Evolutionary conservation across 495 filamentous ascomycete genomes (phyloP), one percentile per base, ranked within the genome.

Genomic region (Lasiosphaeria miniovina): DNA sequence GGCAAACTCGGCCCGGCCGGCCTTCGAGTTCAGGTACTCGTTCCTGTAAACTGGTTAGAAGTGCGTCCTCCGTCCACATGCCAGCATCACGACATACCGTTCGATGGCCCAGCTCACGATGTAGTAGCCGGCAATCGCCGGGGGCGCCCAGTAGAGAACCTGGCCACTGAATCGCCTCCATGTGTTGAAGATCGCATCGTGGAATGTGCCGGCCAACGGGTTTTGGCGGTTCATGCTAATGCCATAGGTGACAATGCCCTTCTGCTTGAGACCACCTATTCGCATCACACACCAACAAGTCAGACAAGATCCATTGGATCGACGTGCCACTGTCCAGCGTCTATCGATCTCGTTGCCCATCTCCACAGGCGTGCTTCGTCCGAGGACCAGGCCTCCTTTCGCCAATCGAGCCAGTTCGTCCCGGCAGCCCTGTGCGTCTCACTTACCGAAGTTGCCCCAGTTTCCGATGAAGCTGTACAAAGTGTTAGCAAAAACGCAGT

Each of bases 21-120:
- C 80, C 84, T 96, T 96, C 68, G 90, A 94, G 83, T 95, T 94
- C 65, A 94, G 81, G 79, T 87, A 94, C 69, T 95, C 83, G 80
- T 96, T 96, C 74, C 92, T 96, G 65, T 12, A n/a, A 36, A 3
- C 40, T 52, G 55, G 63, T 68, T 48, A 73, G 60, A 49, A 62
- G 49, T 24, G 50, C 43, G 45, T 8, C 12, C 41, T 58, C 17
- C 49, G 11, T 17, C 54, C 48, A 17, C 5, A 38, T n/a, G 17
- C 32, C n/a, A 38, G 24, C 3, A 5, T 31, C 34, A 52, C 15
- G 68, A 74, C 84, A 53, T 85, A 95, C 92, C 85, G 81, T 71
- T 91, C 85, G 69, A 84, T 83, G 56, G 93, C 92, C 92, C 92
- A 96, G 69, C 90, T 80, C 86, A 96, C 88, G 60, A 82, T 64